Conservation (phyloP, 192 early-diverging fungal genomes). For the Coemansia sp. region DNA sequence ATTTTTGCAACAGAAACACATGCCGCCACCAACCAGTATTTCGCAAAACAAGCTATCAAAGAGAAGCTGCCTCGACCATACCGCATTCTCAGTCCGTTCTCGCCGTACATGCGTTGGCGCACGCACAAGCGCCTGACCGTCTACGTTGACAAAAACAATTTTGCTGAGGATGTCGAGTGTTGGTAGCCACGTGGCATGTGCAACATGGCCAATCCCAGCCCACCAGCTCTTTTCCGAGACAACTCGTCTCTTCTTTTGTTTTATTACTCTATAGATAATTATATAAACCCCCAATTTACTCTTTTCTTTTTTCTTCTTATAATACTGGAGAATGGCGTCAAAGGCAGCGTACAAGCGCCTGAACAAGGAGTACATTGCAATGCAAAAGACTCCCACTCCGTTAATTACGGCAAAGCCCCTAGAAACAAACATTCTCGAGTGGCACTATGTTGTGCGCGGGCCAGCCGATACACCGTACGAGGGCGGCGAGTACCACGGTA, state of each 20-base stretch:
- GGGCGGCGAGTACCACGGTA: conserved; percentile 94
- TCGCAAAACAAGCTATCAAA: conserved; percentile 36
- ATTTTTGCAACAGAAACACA: conserved; percentile 37
- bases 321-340: conserved; percentile 63
- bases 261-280: conserved; percentile 9
- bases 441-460: conserved; percentile 97
- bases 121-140: conserved; percentile 34
- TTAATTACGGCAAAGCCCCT: conserved; percentile 89
- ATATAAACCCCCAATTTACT: background rate
- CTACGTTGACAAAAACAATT: conserved; percentile 34
- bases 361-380: conserved; percentile 73
- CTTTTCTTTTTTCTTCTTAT: background rate
- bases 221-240: background rate
- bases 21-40: conserved; percentile 31
- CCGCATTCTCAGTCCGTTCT: conserved; percentile 35
- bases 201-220: conserved; percentile 1
- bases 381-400: conserved; percentile 79
- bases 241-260: conserved; percentile 5
- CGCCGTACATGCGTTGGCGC: conserved; percentile 35
- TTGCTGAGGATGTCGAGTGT: conserved; percentile 43
- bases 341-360: conserved; percentile 74
- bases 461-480: conserved; percentile 93
- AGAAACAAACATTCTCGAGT: conserved; percentile 95
- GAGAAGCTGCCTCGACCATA: conserved; percentile 50
- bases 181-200: conserved; percentile 1